A percentile compares a stretch with the other conserved stretches of the same genome.
Evolutionary conservation across 176 grass and related monocot species (phyloP).

Genomic region (Phyllostachys edulis): DNA sequence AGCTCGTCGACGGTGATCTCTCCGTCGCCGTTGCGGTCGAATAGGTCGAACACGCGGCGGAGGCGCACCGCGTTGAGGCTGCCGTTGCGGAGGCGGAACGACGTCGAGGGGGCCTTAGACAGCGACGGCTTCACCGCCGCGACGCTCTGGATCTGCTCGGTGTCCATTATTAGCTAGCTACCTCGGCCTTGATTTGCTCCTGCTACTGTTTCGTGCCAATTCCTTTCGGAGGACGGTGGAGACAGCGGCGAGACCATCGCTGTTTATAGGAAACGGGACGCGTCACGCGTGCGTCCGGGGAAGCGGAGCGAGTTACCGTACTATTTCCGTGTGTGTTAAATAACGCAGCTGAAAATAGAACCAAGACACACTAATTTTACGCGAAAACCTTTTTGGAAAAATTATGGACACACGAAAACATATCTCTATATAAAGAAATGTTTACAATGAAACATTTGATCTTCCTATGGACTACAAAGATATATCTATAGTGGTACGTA

Average conservation of each 20-base stretch:
- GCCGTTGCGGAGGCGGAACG: conserved; percentile 72
- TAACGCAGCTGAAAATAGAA: no score
- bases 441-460: no score
- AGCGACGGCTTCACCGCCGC: conserved; percentile 32
- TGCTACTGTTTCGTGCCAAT: neutral
- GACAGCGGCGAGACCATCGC: neutral
- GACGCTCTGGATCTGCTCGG: conserved; percentile 7
- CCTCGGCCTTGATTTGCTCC: neutral
- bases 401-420: no score
- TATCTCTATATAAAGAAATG: no score
- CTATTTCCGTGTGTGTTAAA: neutral
- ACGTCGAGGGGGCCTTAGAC: conserved; percentile 44
- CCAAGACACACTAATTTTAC: no score
- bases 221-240: conserved; percentile 1
- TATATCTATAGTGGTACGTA: no score
- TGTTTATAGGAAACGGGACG: conserved; percentile 34
- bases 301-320: conserved; percentile 26
- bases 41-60: conserved; percentile 73
- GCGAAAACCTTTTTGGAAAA: no score
- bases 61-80: conserved; percentile 73
- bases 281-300: conserved; percentile 30
- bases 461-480: no score
- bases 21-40: conserved; percentile 80
- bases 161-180: neutral
- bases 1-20: conserved; percentile 81